Evolutionary conservation across 1,284 basidiomycete species (phyloP), one percentile per base, ranked within the genome.

Genomic region (Phylloporus sp.): DNA sequence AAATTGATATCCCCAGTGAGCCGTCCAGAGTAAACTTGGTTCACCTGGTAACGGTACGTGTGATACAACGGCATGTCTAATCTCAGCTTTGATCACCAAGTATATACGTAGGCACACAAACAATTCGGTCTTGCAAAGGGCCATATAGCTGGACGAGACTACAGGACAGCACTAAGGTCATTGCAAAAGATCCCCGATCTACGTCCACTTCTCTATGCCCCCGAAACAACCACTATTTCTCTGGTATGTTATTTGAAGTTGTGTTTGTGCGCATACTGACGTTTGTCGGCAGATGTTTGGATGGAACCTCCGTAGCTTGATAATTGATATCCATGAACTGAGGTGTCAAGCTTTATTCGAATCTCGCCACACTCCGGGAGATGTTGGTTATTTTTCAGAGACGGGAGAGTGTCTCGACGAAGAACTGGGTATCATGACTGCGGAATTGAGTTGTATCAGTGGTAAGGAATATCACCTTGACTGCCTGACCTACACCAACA

Each of bases 201-300:
- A 1, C 20, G 56, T 41, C 62, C 52, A 4, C 49, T 71, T 59
- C 62, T 71, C 43, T 32, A 71, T 41, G 29, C 32, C 12, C 66
- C 65, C 1, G 62, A 62, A 32, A 62, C 39, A n/a, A 56, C 15
- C 15, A 57, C 27, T 2, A 27, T 62, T 57, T 57, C 29, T 3
- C 17, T 69, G 8, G 69, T 64, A 65, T 29, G 57, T 35, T 27
- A 37, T 47, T 27, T 35, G 53, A 59, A 17, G 29, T 5, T n/a
- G 2, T 15, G 17, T n/a, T 37, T 58, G 1, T 0, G 10, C 27
- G 2, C 17, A 11, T 5, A 39, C 53, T 70, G 27, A 70, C n/a
- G 25, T 25, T 23, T 11, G 23, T 39, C n/a, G 17, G 25, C 68
- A 70, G 69, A 60, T 70, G 20, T 70, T 71, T 20, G 63, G 49